These are phyloP conservation scores for Hemerocallis citrina DNA, from an alignment of 106 monocot genomes.

Conservation along the genomic window DNA sequence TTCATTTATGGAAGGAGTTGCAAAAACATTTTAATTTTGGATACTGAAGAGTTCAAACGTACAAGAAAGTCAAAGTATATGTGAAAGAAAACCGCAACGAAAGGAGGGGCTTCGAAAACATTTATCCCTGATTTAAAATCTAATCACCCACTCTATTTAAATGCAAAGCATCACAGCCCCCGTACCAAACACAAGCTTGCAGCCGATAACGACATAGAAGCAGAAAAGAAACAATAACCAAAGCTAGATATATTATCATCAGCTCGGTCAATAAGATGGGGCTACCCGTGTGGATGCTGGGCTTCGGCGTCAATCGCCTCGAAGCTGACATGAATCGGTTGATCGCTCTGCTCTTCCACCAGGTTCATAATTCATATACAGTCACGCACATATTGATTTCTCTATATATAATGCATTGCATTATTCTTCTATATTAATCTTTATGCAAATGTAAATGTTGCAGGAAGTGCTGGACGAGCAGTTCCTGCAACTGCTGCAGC, in stretches of 20 bases:
- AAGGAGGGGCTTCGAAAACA: too few relatives aligned
- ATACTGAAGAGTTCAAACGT: too few relatives aligned
- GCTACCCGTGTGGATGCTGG: slow-evolving; percentile 49
- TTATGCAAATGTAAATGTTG: background rate
- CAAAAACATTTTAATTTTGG: too few relatives aligned
- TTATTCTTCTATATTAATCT: background rate
- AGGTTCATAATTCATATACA: background rate
- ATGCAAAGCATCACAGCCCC: background rate
- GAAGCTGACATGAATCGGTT: slow-evolving; percentile 29
- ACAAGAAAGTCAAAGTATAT: too few relatives aligned
- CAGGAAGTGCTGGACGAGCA: slow-evolving; percentile 43
- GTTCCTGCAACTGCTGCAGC: slow-evolving; percentile 35
- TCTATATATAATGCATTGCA: background rate
- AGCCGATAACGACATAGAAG: background rate
- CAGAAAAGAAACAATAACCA: background rate
- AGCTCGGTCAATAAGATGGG: too few relatives aligned
- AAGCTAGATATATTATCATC: too few relatives aligned
- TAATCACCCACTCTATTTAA: background rate
- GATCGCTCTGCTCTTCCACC: slow-evolving; percentile 27
- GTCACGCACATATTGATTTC: background rate
- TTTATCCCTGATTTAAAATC: too few relatives aligned
- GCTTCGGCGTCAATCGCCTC: slow-evolving; percentile 15
- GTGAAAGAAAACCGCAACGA: too few relatives aligned
- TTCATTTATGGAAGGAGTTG: too few relatives aligned
- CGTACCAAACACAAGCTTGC: background rate